Evolutionary conservation across 345 rosid species (phyloP), one percentile per base, ranked within the genome.

Genomic region (Euphorbia lathyris): DNA sequence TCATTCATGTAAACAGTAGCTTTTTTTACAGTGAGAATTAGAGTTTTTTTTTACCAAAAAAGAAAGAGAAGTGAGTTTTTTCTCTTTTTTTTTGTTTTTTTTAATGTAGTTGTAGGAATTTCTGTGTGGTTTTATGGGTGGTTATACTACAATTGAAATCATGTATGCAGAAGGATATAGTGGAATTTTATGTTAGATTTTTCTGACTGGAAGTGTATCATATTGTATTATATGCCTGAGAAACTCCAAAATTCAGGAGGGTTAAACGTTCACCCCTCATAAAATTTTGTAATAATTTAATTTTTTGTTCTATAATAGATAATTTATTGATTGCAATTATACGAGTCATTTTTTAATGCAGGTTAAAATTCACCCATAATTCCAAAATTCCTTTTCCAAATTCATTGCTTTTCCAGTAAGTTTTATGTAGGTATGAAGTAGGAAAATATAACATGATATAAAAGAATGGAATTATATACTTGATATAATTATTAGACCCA

Each of bases 1-100:
- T 45, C 51, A 45, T 29, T 55, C 63, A 7, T 61, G 20, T 55
- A 52, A 56, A 12, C 40, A 27, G 47, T 63, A 63, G 29, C 58
- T 56, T 43, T 13, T 38, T 64, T 71, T 34, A 34, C 38, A 34
- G 38, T 34, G 38, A 45, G 12, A 45, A 12, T 16, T 11, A 45
- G 16, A 45, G 51, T 45, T 45, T 14, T 11, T 14, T 11, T 45
- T 45, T 45, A 12, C 51, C 51, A 45, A 45, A 45, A 11, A 45
- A 45, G 12, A 1, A 7, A 45, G 11, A 13, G 19, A 1, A 45
- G 8, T 7, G 51, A 45, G 1, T 4, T 40, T 40, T 40, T 40
- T 9, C 12, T 45, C 12, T 45, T 16, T 45, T 45, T 45, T 12
- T 1, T 7, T 45, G 2, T 45, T 16, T 45, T 45, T 45, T 12